These are phyloP conservation scores for Neurospora cerealis DNA, from an alignment of 495 filamentous ascomycete species.

Conservation along the genomic window DNA sequence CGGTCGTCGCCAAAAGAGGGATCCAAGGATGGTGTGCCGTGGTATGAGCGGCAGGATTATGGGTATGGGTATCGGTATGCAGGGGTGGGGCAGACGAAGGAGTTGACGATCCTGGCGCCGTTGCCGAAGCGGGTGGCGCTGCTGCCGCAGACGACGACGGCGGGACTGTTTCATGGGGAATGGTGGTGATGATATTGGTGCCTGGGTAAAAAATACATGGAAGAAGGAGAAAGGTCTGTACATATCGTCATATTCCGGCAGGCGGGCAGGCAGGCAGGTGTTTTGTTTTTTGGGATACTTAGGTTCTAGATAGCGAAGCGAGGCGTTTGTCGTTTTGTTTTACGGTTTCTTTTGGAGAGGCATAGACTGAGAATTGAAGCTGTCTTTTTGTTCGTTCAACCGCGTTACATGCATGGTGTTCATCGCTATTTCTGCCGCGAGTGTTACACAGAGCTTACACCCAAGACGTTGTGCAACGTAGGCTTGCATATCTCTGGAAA, in stretches of 20 bases:
- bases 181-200: neutral
- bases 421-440: neutral
- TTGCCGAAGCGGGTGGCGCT: neutral
- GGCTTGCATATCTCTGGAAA: neutral
- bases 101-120: conserved; percentile 1
- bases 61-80: neutral
- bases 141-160: neutral
- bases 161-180: neutral
- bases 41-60: neutral
- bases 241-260: neutral
- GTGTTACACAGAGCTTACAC: neutral
- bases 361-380: neutral
- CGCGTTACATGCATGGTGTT: neutral
- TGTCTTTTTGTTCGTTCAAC: neutral
- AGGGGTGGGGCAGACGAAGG: neutral
- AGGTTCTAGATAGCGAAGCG: neutral
- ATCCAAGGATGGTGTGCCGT: neutral
- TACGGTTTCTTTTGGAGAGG: neutral
- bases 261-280: neutral
- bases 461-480: neutral
- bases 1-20: neutral
- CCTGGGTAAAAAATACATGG: neutral
- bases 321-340: neutral
- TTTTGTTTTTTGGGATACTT: neutral
- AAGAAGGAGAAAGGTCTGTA: neutral